These are phyloP conservation scores for Jatropha podagrica DNA, from an alignment of 441 rosid genomes.

Conservation along the genomic window DNA sequence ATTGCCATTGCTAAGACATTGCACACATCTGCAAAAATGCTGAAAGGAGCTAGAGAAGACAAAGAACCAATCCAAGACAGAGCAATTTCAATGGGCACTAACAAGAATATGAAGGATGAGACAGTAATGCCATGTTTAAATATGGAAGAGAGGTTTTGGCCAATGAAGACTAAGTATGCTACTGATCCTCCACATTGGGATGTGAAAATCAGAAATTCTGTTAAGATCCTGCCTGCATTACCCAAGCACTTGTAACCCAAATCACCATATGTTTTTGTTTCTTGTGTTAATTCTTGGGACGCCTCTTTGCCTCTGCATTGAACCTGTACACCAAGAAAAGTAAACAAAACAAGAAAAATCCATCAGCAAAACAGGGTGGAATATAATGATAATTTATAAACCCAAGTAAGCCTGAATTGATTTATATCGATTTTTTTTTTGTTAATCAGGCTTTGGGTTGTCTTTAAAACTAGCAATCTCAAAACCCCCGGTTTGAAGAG, in stretches of 20 bases:
- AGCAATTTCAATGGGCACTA: constrained; percentile 30
- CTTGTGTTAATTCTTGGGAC: constrained; percentile 49
- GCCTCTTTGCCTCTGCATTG: constrained; percentile 65
- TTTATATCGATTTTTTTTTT: too few species aligned
- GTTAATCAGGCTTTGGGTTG: too few species aligned
- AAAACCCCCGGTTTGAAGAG: too few species aligned
- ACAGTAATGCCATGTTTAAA: constrained; percentile 36
- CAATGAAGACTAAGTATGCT: constrained; percentile 84
- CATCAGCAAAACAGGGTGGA: too few species aligned
- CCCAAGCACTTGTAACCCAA: constrained; percentile 73
- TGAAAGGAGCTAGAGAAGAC: constrained; percentile 75
- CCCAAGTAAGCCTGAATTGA: too few species aligned
- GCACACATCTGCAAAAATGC: constrained; percentile 76
- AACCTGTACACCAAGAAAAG: constrained; percentile 40
- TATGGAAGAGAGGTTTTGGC: constrained; percentile 69
- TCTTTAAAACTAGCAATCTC: too few species aligned
- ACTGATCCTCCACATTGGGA: constrained; percentile 88
- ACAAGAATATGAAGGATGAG: constrained; percentile 57
- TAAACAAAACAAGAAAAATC: too few species aligned
- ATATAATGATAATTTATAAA: too few species aligned
- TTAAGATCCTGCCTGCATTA: constrained; percentile 57
- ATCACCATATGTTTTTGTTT: constrained; percentile 78
- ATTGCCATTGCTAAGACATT: constrained; percentile 69
- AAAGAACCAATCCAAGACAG: constrained; percentile 38
- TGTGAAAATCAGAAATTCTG: constrained; percentile 66